Conservation (phyloP, 768 basidiomycete genomes). For the Podaxis carcinomalis region DNA sequence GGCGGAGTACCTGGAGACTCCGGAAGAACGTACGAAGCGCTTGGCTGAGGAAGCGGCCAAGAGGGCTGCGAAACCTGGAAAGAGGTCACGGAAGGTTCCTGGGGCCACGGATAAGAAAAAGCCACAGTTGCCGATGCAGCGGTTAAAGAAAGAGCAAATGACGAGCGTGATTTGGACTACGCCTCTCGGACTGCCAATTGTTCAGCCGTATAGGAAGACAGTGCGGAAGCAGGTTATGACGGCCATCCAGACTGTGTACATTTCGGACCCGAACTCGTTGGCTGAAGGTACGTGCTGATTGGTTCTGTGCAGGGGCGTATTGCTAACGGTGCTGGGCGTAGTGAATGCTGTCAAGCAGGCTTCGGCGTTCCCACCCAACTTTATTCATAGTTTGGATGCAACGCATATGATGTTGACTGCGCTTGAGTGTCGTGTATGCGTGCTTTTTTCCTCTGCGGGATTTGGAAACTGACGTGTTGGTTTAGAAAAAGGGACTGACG, state of each 20-base stretch:
- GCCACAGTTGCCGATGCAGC: slow-evolving; percentile 13
- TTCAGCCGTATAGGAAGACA: slow-evolving; percentile 90
- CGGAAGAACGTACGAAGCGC: background rate
- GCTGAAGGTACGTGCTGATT: slow-evolving; percentile 48
- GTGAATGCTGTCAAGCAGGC: slow-evolving; percentile 88
- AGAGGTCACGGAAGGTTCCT: slow-evolving; percentile 7
- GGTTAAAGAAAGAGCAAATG: slow-evolving; percentile 86
- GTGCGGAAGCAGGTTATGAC: slow-evolving; percentile 84
- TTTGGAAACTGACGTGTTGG: slow-evolving; percentile 1
- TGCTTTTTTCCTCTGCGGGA: background rate
- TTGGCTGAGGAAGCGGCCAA: background rate
- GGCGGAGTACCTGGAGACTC: slow-evolving; percentile 9
- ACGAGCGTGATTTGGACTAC: slow-evolving; percentile 96
- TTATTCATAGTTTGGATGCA: slow-evolving; percentile 95
- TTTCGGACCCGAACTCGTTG: slow-evolving; percentile 78
- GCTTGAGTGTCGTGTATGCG: slow-evolving; percentile 74
- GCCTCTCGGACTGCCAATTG: slow-evolving; percentile 89
- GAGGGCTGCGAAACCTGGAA: slow-evolving; percentile 8
- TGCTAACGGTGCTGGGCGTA: slow-evolving; percentile 17
- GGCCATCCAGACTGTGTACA: slow-evolving; percentile 79
- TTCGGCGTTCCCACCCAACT: slow-evolving; percentile 97
- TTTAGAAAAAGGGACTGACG: slow-evolving; percentile 64
- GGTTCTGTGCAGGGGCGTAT: background rate
- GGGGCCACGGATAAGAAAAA: background rate
- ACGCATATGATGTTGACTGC: slow-evolving; percentile 99